Evolutionary conservation across 192 early-diverging fungal species (phyloP).

Genomic region (Coemansia sp.): DNA sequence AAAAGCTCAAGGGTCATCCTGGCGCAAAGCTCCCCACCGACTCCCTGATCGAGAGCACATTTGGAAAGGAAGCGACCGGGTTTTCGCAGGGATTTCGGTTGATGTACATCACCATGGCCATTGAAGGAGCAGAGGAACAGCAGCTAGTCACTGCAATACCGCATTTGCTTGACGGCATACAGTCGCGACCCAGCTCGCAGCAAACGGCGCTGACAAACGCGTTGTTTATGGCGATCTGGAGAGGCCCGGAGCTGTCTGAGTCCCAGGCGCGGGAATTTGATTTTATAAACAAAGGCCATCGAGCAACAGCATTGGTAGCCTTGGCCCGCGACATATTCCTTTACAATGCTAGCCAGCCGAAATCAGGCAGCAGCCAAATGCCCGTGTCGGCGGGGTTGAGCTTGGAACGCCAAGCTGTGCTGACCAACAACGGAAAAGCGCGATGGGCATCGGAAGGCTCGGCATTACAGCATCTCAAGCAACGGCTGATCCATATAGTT

Average conservation of each 20-base stretch:
- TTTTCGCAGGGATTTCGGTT: conserved; percentile 78
- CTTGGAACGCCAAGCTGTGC: background rate
- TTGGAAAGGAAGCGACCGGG: conserved; percentile 30
- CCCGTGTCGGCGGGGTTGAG: conserved; percentile 21
- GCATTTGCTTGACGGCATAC: conserved; percentile 60
- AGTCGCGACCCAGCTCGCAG: conserved; percentile 57
- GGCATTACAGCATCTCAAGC: conserved; percentile 23
- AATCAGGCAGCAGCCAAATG: background rate
- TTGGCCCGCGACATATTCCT: conserved; percentile 19
- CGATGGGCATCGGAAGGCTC: conserved; percentile 58
- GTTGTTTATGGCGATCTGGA: conserved; percentile 59
- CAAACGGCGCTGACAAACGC: conserved; percentile 63
- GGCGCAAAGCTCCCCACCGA: conserved; percentile 61
- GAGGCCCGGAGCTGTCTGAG: conserved; percentile 18
- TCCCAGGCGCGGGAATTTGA: conserved; percentile 10
- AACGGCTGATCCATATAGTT: conserved; percentile 21
- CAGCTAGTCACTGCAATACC: conserved; percentile 57
- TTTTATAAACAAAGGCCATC: background rate
- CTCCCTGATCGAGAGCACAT: conserved; percentile 60
- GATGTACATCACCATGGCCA: conserved; percentile 83
- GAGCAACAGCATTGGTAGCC: conserved; percentile 11
- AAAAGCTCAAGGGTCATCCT: conserved; percentile 67
- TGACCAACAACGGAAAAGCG: conserved; percentile 76
- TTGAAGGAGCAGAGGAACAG: conserved; percentile 50
- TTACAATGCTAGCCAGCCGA: conserved; percentile 7